phyloP scores from a whole-genome alignment of 148 eudicot genomes.

The Limonium bicolor region DNA sequence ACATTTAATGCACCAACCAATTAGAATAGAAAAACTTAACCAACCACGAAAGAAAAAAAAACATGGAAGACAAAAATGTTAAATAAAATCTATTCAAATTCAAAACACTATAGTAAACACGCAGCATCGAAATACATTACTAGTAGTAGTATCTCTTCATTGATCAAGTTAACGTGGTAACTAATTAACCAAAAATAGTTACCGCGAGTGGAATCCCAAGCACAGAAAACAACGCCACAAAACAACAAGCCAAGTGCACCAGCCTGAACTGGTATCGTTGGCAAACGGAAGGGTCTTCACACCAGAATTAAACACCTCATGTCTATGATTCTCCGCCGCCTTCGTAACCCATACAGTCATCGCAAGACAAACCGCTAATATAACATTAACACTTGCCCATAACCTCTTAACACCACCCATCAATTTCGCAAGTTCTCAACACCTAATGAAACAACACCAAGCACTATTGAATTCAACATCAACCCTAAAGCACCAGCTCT shows the following conservation, averaged over 20 bases:
- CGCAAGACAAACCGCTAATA: conserved; percentile 18
- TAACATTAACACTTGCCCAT: conserved; percentile 27
- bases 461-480: conserved; percentile 23
- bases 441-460: conserved; percentile 20
- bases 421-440: conserved; percentile 17
- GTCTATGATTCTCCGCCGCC: conserved; percentile 19
- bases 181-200: conserved; percentile 1
- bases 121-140: no score
- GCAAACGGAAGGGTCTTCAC: conserved; percentile 9
- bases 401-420: conserved; percentile 26
- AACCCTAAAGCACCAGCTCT: conserved; percentile 31
- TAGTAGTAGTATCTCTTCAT: no score
- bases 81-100: no score
- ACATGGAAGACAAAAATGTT: no score
- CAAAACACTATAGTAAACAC: no score
- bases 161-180: background rate
- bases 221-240: conserved; percentile 35
- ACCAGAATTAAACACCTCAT: background rate
- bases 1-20: no score
- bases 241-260: no score
- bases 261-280: conserved; percentile 26
- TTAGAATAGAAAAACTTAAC: no score
- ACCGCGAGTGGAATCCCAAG: conserved; percentile 61
- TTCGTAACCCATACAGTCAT: conserved; percentile 31
- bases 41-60: no score